Evolutionary conservation across 495 filamentous ascomycete species (phyloP).

Genomic region (Annulohypoxylon nitens): DNA sequence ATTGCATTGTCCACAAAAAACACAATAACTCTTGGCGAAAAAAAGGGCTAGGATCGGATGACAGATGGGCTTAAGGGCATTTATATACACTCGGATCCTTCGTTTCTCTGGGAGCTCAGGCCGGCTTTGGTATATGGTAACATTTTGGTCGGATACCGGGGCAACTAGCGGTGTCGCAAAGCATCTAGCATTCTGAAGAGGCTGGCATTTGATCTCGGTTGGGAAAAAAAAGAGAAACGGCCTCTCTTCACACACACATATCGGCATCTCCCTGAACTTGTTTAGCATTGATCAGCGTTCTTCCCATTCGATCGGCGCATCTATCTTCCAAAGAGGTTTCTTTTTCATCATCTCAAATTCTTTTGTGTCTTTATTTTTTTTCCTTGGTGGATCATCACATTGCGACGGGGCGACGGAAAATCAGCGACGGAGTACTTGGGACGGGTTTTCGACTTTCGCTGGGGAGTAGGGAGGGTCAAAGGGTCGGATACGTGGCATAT

Average conservation of each 20-base stretch:
- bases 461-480: conserved; percentile 1
- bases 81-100: conserved; percentile 47
- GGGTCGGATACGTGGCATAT: conserved; percentile 28
- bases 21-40: conserved; percentile 25
- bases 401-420: conserved; percentile 35
- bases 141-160: conserved; percentile 45
- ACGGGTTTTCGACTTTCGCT: conserved; percentile 35
- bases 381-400: conserved; percentile 31
- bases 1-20: conserved; percentile 43
- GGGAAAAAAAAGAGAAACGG: conserved; percentile 29
- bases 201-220: conserved; percentile 39
- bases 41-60: conserved; percentile 37
- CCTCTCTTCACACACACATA: conserved; percentile 23
- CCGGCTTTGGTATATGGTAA: conserved; percentile 45
- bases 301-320: conserved; percentile 45
- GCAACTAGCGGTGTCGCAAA: conserved; percentile 42
- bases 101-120: conserved; percentile 42
- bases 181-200: conserved; percentile 47
- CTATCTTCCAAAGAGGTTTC: conserved; percentile 24
- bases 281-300: conserved; percentile 50
- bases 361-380: not conserved
- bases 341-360: conserved; percentile 12
- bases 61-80: conserved; percentile 32
- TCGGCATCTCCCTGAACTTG: conserved; percentile 48
- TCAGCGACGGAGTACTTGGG: conserved; percentile 45